Base-by-base conservation (phyloP, 1,139 yeast species). In the Blastobotrys persicus region DNA sequence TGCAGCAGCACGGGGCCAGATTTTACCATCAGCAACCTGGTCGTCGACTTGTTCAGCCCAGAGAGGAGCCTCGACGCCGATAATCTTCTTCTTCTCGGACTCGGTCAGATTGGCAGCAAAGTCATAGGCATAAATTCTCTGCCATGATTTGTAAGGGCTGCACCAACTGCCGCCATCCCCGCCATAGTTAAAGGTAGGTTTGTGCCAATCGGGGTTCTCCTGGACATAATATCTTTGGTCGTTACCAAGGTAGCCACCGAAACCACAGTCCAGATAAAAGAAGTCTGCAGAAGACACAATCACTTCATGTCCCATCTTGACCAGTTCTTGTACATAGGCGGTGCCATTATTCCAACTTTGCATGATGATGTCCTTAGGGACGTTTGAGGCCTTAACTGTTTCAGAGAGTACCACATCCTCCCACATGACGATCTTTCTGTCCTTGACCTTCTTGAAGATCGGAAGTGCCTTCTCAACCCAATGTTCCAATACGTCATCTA, bases 1-100 rank as follows among this genome's bases (percentile, higher is more conserved):
- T 1, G 80, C 78, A 6, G 78, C 77, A 5, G 75, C 59, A 46
- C 80, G 60, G 1, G 79, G 78, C 80, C 80, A 76, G 23, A 74
- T 54, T 58, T 69, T 72, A n/a, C 57, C 56, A n/a, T 73, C 71
- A 34, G 74, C 59, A 16, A 70, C 72, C 1, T 64, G 53, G 11
- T 68, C 61, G 55, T 76, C 80, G 4, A 64, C 71, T 56, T 71
- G 75, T 55, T 75, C 79, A 0, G 76, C 61, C 79, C 80, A 76
- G 32, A 75, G 57, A 1, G 76, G 71, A 9, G 68, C 77, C 52
- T 75, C 79, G 1, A 72, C 78, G 2, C 80, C 80, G 35, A 73
- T 53, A 18, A 76, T 66, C 46, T 68, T 75, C 28, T 57, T 46
- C 9, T 55, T 54, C 55, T 76, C 73, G 1, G 50, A 58, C 0